These are phyloP conservation scores for Trichoderma sp. DNA, from an alignment of 2,329 filamentous ascomycete species.

Conservation along the genomic window DNA sequence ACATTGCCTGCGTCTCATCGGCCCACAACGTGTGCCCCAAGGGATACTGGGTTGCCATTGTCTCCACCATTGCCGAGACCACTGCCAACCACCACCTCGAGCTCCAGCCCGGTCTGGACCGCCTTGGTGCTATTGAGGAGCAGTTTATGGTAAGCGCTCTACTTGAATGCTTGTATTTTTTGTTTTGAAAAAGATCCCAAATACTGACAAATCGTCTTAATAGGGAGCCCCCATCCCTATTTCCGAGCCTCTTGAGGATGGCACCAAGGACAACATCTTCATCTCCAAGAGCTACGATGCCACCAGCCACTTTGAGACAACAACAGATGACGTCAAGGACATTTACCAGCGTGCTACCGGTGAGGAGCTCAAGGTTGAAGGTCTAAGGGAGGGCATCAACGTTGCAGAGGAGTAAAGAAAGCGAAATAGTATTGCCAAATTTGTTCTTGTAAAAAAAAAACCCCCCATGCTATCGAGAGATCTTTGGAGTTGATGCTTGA, in stretches of 20 bases:
- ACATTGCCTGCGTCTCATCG: conserved; percentile 92
- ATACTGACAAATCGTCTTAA: conserved; percentile 12
- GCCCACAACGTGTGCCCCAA: conserved; percentile 98
- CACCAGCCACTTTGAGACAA: conserved; percentile 95
- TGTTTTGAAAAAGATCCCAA: neutral
- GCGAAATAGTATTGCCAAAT: conserved; percentile 12
- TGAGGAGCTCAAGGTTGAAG: conserved; percentile 85
- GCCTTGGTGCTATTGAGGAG: conserved; percentile 91
- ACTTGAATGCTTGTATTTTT: neutral
- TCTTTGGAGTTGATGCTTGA: conserved; percentile 21
- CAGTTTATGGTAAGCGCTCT: conserved; percentile 75
- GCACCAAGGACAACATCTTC: conserved; percentile 86
- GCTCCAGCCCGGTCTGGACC: conserved; percentile 87
- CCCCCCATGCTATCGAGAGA: conserved; percentile 18
- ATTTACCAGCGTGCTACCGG: conserved; percentile 84
- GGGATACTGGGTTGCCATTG: conserved; percentile 98
- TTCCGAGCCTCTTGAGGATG: conserved; percentile 85
- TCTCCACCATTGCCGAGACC: conserved; percentile 94
- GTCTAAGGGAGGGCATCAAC: conserved; percentile 76
- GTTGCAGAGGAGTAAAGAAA: conserved; percentile 66
- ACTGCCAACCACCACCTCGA: conserved; percentile 93
- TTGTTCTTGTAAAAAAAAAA: conserved; percentile 17
- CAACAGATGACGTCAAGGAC: conserved; percentile 87
- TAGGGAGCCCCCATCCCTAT: conserved; percentile 83
- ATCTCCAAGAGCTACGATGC: conserved; percentile 99